Percentiles rank a stretch among this genome's conserved stretches.
phyloP scores from a whole-genome alignment of 257 asterid species.

The Solanum dulcamara region DNA sequence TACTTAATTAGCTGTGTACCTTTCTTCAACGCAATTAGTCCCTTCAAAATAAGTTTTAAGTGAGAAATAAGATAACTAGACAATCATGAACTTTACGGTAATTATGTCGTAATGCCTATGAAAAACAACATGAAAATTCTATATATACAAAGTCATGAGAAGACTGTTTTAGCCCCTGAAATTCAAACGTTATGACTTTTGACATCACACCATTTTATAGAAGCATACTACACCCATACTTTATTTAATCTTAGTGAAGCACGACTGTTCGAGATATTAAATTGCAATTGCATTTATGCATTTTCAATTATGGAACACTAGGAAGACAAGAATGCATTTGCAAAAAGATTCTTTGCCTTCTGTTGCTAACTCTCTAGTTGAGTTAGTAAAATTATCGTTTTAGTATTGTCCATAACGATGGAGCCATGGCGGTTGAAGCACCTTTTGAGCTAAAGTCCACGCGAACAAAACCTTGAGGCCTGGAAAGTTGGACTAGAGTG shows the following conservation, averaged over 20 bases:
- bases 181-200: background rate
- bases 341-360: background rate
- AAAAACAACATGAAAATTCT: background rate
- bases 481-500: background rate
- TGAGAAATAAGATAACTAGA: background rate
- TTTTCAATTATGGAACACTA: background rate
- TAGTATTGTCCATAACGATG: background rate
- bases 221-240: background rate
- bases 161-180: background rate
- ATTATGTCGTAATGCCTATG: background rate
- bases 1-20: conserved; percentile 92
- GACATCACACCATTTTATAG: background rate
- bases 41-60: conserved; percentile 28
- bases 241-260: background rate
- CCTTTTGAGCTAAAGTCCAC: background rate
- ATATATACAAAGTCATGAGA: background rate
- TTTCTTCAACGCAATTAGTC: conserved; percentile 78
- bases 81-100: background rate
- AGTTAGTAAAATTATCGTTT: background rate
- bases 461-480: background rate
- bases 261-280: background rate
- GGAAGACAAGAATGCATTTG: background rate
- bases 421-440: background rate
- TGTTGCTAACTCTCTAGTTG: background rate
- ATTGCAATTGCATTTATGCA: background rate